Conservation (phyloP, 192 early-diverging fungal genomes). For the Backusella psychrophila region DNA sequence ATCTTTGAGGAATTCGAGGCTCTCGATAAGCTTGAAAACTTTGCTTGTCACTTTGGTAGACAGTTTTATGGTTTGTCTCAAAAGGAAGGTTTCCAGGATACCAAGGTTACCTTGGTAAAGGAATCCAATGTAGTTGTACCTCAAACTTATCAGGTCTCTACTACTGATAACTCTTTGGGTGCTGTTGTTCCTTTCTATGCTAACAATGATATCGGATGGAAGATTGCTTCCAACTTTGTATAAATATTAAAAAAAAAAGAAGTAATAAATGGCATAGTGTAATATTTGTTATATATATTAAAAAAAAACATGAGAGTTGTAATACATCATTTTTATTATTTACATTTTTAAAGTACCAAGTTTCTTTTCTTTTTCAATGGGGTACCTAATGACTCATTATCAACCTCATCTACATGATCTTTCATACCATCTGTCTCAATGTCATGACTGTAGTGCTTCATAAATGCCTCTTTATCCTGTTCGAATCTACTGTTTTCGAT, state of each 20-base stretch:
- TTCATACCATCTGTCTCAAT: slow-evolving; percentile 23
- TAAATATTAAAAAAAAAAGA: neutral
- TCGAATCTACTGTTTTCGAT: slow-evolving; percentile 27
- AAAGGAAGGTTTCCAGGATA: slow-evolving; percentile 41
- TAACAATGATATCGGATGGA: slow-evolving; percentile 64
- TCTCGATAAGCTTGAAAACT: slow-evolving; percentile 75
- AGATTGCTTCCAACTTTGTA: slow-evolving; percentile 42
- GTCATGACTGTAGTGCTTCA: slow-evolving; percentile 28
- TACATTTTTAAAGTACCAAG: slow-evolving; percentile 11
- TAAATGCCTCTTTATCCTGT: slow-evolving; percentile 14
- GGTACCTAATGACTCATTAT: slow-evolving; percentile 23
- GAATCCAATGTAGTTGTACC: slow-evolving; percentile 47
- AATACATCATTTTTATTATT: neutral
- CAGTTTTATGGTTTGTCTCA: slow-evolving; percentile 78
- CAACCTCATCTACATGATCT: slow-evolving; percentile 26
- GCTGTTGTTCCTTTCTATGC: slow-evolving; percentile 87
- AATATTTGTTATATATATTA: neutral
- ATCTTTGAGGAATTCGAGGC: slow-evolving; percentile 84
- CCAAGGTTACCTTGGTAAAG: slow-evolving; percentile 42
- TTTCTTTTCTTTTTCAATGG: slow-evolving; percentile 36
- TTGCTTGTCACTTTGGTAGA: slow-evolving; percentile 84
- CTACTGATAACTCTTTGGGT: slow-evolving; percentile 41
- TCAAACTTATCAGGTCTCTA: slow-evolving; percentile 46
- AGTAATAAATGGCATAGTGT: neutral
- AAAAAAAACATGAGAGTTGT: neutral